Conservation (phyloP, 371 early-diverging fungal species). For the Mortierella sp. region DNA sequence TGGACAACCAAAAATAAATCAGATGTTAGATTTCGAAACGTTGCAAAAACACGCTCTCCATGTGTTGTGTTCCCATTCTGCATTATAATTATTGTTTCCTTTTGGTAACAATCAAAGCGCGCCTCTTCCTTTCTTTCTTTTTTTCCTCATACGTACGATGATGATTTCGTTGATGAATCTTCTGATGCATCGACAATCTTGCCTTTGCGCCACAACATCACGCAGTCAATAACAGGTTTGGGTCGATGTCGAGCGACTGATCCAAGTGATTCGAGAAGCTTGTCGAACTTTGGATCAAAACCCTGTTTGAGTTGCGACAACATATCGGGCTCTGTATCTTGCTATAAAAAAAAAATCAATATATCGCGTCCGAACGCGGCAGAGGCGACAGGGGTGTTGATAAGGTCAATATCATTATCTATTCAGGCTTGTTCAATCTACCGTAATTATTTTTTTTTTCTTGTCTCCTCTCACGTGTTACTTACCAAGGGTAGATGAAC, state of each 20-base stretch:
- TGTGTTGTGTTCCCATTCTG: not conserved
- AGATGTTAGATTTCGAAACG: conserved; percentile 5
- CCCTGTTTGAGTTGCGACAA: conserved; percentile 64
- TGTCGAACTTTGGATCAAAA: conserved; percentile 84
- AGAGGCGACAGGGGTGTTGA: not conserved
- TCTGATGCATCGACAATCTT: conserved; percentile 80
- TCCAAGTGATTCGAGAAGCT: conserved; percentile 81
- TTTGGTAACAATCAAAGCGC: not conserved
- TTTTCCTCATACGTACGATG: conserved; percentile 47
- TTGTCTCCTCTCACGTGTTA: not conserved
- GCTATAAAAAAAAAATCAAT: conserved; percentile 19
- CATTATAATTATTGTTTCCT: not conserved
- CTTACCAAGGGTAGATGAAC: conserved; percentile 55
- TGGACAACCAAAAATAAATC: conserved; percentile 10
- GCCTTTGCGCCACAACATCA: conserved; percentile 91
- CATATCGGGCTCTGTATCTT: conserved; percentile 61
- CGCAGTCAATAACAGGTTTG: conserved; percentile 88
- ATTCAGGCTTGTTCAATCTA: not conserved
- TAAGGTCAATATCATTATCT: not conserved
- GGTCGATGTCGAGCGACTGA: conserved; percentile 88
- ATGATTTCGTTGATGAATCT: conserved; percentile 37
- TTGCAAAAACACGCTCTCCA: not conserved
- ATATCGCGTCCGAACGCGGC: not conserved
- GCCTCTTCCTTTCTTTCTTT: no score
- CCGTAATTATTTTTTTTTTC: not conserved